phyloP scores from a whole-genome alignment of 306 rosid species.

The Trifolium dubium region DNA sequence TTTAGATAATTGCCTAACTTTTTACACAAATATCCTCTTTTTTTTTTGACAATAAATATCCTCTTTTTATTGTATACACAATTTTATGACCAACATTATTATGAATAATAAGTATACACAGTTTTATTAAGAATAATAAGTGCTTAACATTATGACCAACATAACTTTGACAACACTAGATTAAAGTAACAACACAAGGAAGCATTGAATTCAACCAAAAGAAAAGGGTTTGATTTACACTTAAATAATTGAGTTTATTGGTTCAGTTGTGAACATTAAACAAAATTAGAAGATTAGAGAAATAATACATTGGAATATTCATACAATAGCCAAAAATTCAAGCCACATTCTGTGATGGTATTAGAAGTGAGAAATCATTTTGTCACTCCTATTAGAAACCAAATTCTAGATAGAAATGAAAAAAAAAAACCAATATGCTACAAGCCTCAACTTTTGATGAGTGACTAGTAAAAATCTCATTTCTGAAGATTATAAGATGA shows the following conservation, averaged over 20 bases:
- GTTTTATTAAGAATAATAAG: no score
- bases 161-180: neutral
- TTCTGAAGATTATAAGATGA: conserved; percentile 60
- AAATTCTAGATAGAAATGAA: conserved; percentile 4
- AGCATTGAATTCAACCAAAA: neutral
- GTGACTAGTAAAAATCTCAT: conserved; percentile 14
- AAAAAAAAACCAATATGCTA: conserved; percentile 4
- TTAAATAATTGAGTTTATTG: neutral
- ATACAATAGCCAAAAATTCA: conserved; percentile 34
- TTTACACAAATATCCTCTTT: no score
- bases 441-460: conserved; percentile 31
- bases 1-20: no score
- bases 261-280: conserved; percentile 8
- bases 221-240: conserved; percentile 4
- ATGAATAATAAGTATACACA: no score
- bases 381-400: conserved; percentile 23
- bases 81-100: no score
- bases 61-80: no score
- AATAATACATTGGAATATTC: neutral
- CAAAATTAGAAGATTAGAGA: neutral
- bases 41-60: no score
- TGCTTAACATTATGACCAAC: neutral
- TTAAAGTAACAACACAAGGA: neutral
- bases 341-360: neutral
- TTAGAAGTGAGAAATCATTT: conserved; percentile 10